Percentiles rank a stretch among this genome's conserved stretches.
Evolutionary conservation across 768 basidiomycete species (phyloP).

Genomic region (Leucosporidium scottii): DNA sequence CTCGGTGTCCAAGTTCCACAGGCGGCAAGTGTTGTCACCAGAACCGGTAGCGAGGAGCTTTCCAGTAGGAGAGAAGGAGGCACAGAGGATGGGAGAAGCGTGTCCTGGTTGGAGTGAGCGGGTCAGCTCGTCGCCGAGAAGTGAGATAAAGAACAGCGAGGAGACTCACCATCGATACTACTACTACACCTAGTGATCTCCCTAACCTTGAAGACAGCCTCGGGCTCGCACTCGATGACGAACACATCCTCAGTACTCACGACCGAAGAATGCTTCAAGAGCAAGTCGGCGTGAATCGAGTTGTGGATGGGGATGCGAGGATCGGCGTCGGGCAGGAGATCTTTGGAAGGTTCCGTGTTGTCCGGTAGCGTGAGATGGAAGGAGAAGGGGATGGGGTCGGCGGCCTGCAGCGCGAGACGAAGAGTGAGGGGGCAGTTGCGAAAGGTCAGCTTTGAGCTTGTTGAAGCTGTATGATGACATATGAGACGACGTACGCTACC

Average conservation of each 20-base stretch:
- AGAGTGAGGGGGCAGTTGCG: not conserved
- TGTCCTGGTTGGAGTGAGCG: constrained; percentile 55
- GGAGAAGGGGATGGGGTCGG: constrained; percentile 9
- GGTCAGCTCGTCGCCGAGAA: not conserved
- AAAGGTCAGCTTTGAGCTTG: constrained; percentile 4
- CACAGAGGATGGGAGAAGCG: constrained; percentile 84
- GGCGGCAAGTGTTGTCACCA: constrained; percentile 81
- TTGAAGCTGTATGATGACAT: constrained; percentile 19
- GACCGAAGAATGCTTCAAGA: constrained; percentile 60
- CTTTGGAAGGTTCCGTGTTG: not conserved
- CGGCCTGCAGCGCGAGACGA: not conserved
- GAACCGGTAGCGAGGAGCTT: constrained; percentile 86
- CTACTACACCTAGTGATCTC: constrained; percentile 84
- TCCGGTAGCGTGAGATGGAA: constrained; percentile 2
- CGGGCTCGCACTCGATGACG: constrained; percentile 81
- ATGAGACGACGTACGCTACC: constrained; percentile 53
- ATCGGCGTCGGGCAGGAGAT: constrained; percentile 15
- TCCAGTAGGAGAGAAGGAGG: constrained; percentile 91
- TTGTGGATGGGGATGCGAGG: constrained; percentile 67
- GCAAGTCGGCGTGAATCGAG: constrained; percentile 56
- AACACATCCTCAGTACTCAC: constrained; percentile 75
- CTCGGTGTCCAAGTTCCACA: constrained; percentile 93
- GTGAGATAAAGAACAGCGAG: not conserved
- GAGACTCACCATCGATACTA: constrained; percentile 31
- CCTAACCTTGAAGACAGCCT: constrained; percentile 88